Conservation (phyloP, 2,329 filamentous ascomycete genomes). For the Aspergillus sp. region DNA sequence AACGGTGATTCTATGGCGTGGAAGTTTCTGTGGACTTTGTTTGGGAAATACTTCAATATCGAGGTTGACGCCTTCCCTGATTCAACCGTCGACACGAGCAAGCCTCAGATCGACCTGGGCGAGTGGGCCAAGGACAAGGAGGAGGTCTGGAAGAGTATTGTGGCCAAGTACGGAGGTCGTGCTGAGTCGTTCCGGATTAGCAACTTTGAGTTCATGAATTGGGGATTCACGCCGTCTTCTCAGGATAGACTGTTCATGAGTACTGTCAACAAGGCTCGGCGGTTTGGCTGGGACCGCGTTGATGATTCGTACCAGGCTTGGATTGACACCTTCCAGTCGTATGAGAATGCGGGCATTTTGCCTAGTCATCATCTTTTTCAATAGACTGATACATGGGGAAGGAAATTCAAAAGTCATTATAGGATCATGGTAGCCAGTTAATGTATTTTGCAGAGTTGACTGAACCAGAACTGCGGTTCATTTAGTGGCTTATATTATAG, state of each 20-base stretch:
- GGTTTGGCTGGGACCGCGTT: background rate
- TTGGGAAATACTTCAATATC: slow-evolving; percentile 1
- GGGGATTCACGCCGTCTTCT: background rate
- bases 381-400: no score
- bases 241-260: background rate
- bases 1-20: slow-evolving; percentile 3
- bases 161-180: slow-evolving; percentile 5
- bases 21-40: background rate
- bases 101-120: background rate
- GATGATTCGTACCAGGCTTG: slow-evolving; percentile 9
- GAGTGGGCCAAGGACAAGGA: slow-evolving; percentile 5
- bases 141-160: slow-evolving; percentile 4
- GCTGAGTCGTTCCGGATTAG: background rate
- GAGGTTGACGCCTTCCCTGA: background rate
- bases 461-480: no score
- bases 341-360: slow-evolving; percentile 4
- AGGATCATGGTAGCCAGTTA: no score
- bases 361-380: background rate
- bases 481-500: no score
- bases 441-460: no score
- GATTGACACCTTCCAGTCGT: background rate
- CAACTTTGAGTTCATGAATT: slow-evolving; percentile 2
- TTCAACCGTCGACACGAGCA: background rate
- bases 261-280: background rate
- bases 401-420: no score